These are phyloP conservation scores for Leptographium flavum DNA, from an alignment of 2,329 filamentous ascomycete species.

Conservation along the genomic window DNA sequence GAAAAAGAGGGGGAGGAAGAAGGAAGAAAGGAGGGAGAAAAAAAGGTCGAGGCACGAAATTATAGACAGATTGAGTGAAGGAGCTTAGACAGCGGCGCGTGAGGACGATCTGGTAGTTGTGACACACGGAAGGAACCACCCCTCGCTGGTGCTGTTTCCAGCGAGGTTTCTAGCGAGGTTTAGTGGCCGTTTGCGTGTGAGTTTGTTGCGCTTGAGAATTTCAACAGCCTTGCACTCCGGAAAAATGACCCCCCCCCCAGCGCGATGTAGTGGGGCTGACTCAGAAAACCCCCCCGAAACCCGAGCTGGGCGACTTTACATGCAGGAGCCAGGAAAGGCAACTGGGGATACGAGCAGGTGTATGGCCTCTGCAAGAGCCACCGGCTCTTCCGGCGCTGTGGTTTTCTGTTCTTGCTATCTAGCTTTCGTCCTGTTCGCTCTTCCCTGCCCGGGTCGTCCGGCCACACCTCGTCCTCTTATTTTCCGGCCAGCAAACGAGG, in stretches of 20 bases:
- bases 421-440: background rate
- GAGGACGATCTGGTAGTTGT: conserved; percentile 5
- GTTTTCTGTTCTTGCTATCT: background rate
- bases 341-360: background rate
- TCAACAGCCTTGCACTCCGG: conserved; percentile 3
- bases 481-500: background rate
- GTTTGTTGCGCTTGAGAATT: background rate
- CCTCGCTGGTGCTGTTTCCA: conserved; percentile 6
- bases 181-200: background rate
- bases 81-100: background rate
- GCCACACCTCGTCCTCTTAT: background rate
- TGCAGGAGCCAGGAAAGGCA: background rate
- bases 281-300: conserved; percentile 5
- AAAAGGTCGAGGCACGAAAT: conserved; percentile 4
- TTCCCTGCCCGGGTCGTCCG: background rate
- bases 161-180: conserved; percentile 1
- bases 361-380: too few relatives aligned
- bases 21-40: background rate
- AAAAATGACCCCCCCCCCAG: conserved; percentile 4
- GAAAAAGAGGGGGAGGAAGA: background rate
- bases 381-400: too few relatives aligned
- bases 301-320: conserved; percentile 3
- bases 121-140: conserved; percentile 8
- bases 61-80: conserved; percentile 3
- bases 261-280: conserved; percentile 9